Evolutionary conservation across 139 green algal species (phyloP), one percentile per base, ranked within the genome.

Genomic region (Trebouxia sp.): DNA sequence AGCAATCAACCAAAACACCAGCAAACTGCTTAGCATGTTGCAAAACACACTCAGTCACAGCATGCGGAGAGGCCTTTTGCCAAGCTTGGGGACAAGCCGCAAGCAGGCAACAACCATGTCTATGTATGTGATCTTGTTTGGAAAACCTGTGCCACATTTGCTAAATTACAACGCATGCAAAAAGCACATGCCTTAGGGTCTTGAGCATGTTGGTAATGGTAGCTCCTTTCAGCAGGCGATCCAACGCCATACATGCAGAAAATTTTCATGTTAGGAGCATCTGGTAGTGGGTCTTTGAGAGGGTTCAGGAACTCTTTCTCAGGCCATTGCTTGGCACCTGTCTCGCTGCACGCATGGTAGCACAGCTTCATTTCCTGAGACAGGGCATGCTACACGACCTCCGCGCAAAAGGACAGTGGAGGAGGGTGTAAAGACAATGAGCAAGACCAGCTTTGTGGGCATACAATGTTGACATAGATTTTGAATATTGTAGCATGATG

Each of bases 201-300:
- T 22, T 83, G 24, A 37, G 77, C 17, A 66, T 88, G 38, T 10
- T 85, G 67, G 85, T 94, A 94, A 65, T 91, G 79, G 79, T 93
- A 95, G 7, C 82, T 85, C 12, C 93, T 87, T 85, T 97, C 93
- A 10, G 90, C 93, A 37, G 87, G 86, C 4, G 91, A 78, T 66
- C 91, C 92, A 9, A 90, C 72, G 45, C 92, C 93, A 65, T 97
- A 95, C 62, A 94, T 69, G 83, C 90, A 94, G 80, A 88, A 92
- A 3, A 95, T 38, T 51, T 74, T 77, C 80, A 93, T 86, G 65
- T 75, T 58, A 28, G 90, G 88, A 22, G 92, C 92, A 8, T 87
- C 56, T 0, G 92, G 92, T 66, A 95, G 83, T 3, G 91, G 89
- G 24, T 81, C 85, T 56, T 78, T 79, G 41, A 89, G 76, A 7